A percentile compares a stretch with the other conserved stretches of the same genome.
Evolutionary conservation across 768 basidiomycete species (phyloP).

Genomic region (Leccinellum luteum): DNA sequence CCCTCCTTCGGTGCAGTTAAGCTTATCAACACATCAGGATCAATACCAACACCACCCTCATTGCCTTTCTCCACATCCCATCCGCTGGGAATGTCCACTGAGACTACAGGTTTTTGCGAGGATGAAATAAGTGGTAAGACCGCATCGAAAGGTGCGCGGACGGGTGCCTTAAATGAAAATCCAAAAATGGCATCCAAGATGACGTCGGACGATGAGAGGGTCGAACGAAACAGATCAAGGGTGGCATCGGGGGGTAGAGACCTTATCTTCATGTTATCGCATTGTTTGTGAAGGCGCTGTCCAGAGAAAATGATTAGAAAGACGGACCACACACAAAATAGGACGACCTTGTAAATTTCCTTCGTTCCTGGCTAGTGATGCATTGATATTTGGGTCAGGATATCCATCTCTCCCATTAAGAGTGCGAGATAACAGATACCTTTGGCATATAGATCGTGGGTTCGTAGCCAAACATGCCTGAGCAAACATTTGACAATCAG

Average conservation of each 20-base stretch:
- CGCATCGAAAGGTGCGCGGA: slow-evolving; percentile 82
- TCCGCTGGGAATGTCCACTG: slow-evolving; percentile 94
- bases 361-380: slow-evolving; percentile 80
- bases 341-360: slow-evolving; percentile 79
- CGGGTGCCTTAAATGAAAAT: slow-evolving; percentile 92
- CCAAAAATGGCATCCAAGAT: slow-evolving; percentile 97
- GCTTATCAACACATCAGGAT: slow-evolving; percentile 80
- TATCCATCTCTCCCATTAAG: not conserved
- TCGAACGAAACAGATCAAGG: slow-evolving; percentile 43
- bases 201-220: slow-evolving; percentile 65
- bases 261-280: slow-evolving; percentile 83
- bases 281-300: slow-evolving; percentile 82
- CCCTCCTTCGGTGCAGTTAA: slow-evolving; percentile 95
- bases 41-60: slow-evolving; percentile 50
- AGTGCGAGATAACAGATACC: slow-evolving; percentile 37
- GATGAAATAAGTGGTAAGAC: slow-evolving; percentile 65
- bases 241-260: slow-evolving; percentile 56
- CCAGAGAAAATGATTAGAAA: not conserved
- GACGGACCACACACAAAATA: not conserved
- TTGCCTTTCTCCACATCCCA: slow-evolving; percentile 91
- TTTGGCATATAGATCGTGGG: slow-evolving; percentile 94
- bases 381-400: not conserved
- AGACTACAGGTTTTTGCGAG: slow-evolving; percentile 78
- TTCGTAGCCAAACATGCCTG: slow-evolving; percentile 90
- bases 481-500: not conserved